phyloP scores from a whole-genome alignment of 2,329 filamentous ascomycete genomes.

The Aspergillaceae sp. region DNA sequence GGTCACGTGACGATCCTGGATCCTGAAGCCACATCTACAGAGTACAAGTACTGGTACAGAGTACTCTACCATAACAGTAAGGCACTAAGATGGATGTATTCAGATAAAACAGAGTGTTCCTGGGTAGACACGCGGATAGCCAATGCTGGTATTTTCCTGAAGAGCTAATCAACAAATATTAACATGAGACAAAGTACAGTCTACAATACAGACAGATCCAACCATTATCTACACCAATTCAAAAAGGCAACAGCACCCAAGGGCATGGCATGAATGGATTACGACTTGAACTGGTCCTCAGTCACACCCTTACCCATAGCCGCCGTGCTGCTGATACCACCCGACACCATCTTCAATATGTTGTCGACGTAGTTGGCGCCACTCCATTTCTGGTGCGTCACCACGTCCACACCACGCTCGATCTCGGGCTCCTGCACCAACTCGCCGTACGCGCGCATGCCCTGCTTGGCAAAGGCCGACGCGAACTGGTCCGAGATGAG shows the following conservation, averaged over 20 bases:
- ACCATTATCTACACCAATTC: background rate
- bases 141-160: no score
- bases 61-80: no score
- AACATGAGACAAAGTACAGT: no score
- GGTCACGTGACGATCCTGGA: no score
- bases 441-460: constrained; percentile 96
- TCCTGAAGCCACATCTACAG: no score
- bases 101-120: no score
- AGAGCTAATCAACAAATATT: no score
- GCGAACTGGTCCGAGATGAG: constrained; percentile 87
- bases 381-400: constrained; percentile 98
- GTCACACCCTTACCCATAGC: constrained; percentile 98
- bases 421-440: constrained; percentile 98
- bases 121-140: no score
- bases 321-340: constrained; percentile 81
- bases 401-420: constrained; percentile 78
- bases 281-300: constrained; percentile 80
- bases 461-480: constrained; percentile 66
- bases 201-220: background rate
- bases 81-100: no score
- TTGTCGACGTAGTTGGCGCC: constrained; percentile 93
- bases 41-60: no score
- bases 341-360: constrained; percentile 92
- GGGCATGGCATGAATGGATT: background rate
- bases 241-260: background rate